Conservation (phyloP, 768 basidiomycete species). For the Boletellus sp. region DNA sequence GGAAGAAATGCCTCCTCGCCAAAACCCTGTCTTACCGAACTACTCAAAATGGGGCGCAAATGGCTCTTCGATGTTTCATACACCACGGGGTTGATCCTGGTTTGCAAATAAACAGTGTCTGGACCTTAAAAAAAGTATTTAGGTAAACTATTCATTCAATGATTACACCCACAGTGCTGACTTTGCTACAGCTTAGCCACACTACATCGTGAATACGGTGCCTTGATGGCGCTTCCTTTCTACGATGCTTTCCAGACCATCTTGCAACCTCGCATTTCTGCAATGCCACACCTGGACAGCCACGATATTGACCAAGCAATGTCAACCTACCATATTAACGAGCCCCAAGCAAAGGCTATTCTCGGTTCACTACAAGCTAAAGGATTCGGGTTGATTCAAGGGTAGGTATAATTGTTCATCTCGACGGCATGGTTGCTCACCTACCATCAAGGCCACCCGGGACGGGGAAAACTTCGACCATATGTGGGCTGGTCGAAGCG, state of each 20-base stretch:
- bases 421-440: background rate
- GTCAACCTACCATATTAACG: conserved; percentile 72
- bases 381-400: conserved; percentile 93
- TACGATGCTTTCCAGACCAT: conserved; percentile 76
- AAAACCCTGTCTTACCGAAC: conserved; percentile 57
- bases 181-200: conserved; percentile 69
- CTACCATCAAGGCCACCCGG: conserved; percentile 75
- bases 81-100: conserved; percentile 50
- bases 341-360: conserved; percentile 92
- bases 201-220: conserved; percentile 87
- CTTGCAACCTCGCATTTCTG: conserved; percentile 60
- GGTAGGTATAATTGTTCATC: conserved; percentile 47
- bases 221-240: conserved; percentile 76
- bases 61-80: conserved; percentile 55
- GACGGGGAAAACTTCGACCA: conserved; percentile 98
- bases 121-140: conserved; percentile 76
- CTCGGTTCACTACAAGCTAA: conserved; percentile 61
- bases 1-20: conserved; percentile 57
- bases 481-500: conserved; percentile 87
- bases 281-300: conserved; percentile 40
- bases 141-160: conserved; percentile 46
- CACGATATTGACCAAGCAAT: conserved; percentile 63
- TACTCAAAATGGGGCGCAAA: conserved; percentile 46
- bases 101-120: conserved; percentile 59
- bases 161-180: conserved; percentile 3